A percentile compares a stretch with the other conserved stretches of the same genome.
phyloP scores from a whole-genome alignment of 148 eudicot species.

The Diospyros kaki region DNA sequence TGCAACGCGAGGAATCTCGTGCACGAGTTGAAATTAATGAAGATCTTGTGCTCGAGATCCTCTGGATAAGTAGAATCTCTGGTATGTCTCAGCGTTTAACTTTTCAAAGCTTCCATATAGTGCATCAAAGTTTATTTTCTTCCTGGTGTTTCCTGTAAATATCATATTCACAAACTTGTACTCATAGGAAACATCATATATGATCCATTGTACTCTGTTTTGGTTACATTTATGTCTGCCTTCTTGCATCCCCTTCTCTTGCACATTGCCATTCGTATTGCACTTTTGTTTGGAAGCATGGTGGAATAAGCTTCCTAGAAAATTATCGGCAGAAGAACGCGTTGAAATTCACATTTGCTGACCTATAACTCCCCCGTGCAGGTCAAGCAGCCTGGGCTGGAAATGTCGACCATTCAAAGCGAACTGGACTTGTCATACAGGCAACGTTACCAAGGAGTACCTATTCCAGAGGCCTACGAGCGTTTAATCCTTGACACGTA shows the following conservation, averaged over 20 bases:
- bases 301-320: neutral
- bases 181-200: too few relatives aligned
- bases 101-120: too few relatives aligned
- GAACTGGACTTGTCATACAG: conserved; percentile 17
- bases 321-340: neutral
- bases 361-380: neutral
- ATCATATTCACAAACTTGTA: too few relatives aligned
- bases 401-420: conserved; percentile 17
- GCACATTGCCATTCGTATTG: too few relatives aligned
- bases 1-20: too few relatives aligned
- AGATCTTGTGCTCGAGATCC: too few relatives aligned
- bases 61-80: too few relatives aligned
- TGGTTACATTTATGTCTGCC: neutral
- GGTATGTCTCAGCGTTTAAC: too few relatives aligned
- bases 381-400: conserved; percentile 20
- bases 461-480: conserved; percentile 19
- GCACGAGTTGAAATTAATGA: too few relatives aligned
- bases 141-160: too few relatives aligned
- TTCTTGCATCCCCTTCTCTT: too few relatives aligned
- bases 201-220: neutral
- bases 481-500: conserved; percentile 22
- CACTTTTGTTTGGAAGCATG: neutral
- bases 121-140: too few relatives aligned
- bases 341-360: neutral
- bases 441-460: conserved; percentile 18